phyloP scores from a whole-genome alignment of 192 early-diverging fungal genomes.

The Diversispora epigaea region DNA sequence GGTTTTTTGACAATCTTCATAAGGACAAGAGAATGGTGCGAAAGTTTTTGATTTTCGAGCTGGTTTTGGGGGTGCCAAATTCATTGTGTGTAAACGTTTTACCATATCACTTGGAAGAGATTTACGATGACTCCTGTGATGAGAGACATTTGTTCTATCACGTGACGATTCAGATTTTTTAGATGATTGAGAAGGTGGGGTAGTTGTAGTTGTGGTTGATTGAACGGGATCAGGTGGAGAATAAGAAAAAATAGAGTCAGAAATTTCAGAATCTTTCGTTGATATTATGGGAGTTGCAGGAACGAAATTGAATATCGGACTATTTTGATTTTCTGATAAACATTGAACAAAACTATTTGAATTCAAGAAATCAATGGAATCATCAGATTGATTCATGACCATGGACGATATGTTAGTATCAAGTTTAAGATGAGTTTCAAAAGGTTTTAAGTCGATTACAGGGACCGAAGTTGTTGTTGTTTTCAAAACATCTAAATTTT shows the following conservation, averaged over 20 bases:
- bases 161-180: constrained; percentile 7
- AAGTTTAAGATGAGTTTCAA: not conserved
- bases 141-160: not conserved
- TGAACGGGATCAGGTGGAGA: not conserved
- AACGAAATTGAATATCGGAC: constrained; percentile 15
- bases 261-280: not conserved
- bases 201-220: not conserved
- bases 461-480: not conserved
- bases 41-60: constrained; percentile 20
- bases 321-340: not conserved
- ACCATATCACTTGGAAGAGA: constrained; percentile 18
- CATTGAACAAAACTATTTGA: not conserved
- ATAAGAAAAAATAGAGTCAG: not conserved
- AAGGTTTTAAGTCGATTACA: not conserved
- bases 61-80: constrained; percentile 28
- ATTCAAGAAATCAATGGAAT: not conserved
- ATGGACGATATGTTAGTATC: not conserved
- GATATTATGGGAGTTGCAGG: constrained; percentile 22
- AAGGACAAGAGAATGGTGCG: constrained; percentile 29
- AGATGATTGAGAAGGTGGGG: not conserved
- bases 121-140: constrained; percentile 15
- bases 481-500: not conserved
- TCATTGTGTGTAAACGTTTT: constrained; percentile 28
- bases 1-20: constrained; percentile 63
- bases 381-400: not conserved